phyloP scores from a whole-genome alignment of 208 protist genomes.

The Crithidia brevicula region DNA sequence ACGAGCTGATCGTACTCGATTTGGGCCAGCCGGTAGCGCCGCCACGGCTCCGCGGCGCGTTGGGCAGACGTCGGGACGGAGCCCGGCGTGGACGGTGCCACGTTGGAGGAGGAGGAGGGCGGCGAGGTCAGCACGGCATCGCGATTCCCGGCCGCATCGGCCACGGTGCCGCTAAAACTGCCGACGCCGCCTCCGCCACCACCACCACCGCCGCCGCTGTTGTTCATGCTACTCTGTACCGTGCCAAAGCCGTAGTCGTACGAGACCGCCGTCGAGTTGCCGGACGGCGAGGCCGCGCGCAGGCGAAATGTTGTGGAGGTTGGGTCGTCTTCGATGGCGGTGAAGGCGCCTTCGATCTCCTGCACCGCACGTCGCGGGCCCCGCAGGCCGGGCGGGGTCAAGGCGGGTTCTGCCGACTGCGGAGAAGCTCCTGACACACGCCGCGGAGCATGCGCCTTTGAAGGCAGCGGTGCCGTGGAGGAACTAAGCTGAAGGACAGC shows the following conservation, averaged over 20 bases:
- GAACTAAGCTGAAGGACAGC: slow-evolving; percentile 3
- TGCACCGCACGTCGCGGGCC: slow-evolving; percentile 20
- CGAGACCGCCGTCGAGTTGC: background rate
- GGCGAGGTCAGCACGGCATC: slow-evolving; percentile 5
- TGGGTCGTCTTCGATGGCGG: slow-evolving; percentile 22
- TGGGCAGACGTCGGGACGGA: slow-evolving; percentile 9
- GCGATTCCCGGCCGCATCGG: background rate
- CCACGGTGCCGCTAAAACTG: background rate
- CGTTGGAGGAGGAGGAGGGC: background rate
- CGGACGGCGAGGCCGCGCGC: background rate
- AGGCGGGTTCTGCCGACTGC: background rate
- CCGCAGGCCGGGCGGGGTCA: background rate
- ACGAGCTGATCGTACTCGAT: slow-evolving; percentile 85
- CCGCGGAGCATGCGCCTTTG: background rate
- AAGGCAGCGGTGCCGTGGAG: background rate
- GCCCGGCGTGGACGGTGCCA: slow-evolving; percentile 13
- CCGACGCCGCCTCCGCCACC: too few relatives aligned
- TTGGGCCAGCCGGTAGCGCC: slow-evolving; percentile 59
- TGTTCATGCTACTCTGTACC: background rate
- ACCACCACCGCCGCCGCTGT: background rate
- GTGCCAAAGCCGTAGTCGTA: slow-evolving; percentile 12
- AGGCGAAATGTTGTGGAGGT: slow-evolving; percentile 5
- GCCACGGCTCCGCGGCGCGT: slow-evolving; percentile 37
- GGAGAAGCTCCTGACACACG: background rate
- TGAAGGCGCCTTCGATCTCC: slow-evolving; percentile 33